Base-by-base conservation (phyloP, 2,329 filamentous ascomycete species). In the Sclerotinia subarctica region DNA sequence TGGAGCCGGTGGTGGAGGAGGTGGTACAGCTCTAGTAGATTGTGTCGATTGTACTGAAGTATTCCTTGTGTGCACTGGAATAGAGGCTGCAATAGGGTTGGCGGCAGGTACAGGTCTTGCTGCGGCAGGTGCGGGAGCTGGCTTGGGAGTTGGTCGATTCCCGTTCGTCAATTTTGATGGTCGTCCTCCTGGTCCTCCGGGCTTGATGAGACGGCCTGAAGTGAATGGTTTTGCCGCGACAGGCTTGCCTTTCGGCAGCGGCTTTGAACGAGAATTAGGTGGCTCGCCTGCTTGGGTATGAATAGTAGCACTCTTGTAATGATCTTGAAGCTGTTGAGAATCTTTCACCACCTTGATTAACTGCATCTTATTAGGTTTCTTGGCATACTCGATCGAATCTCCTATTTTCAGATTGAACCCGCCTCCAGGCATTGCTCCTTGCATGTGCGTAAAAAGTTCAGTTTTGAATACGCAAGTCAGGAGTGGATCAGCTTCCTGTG, bases 391-490 rank as follows among this genome's bases (percentile, higher is more conserved):
- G 73, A 99, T 94, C 69, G 84, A 85, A 38, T 95, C 90, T n/a
- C 83, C 87, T 70, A 98, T 90, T 79, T 91, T 93, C 59, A 99
- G 81, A 77, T 89, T 93, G 77, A 96, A 86, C 13, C 91, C 89
- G 11, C 91, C 92, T 3, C 71, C 76, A 57, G 91, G 89, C 79
- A 96, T 91, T 64, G 88, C 88, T 63, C 87, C 88, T 77, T 90
- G 88, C 81, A 99, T 88, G 71, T 97, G 94, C 0, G 94, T 96
- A 77, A 98, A 96, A 79, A 99, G 89, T 77, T 99, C 95, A 0
- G 95, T 99, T 83, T 99, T 99, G 79, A 99, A 88, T 26, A 97
- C 82, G 77, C 95, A 99, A 80, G 90, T 96, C 75, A 99, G 80
- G 29, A 99, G 84, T n/a, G 95, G 93, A 78, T 99, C 95, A 0